Percentiles rank a stretch among this genome's conserved stretches.
phyloP scores from a whole-genome alignment of 768 basidiomycete species.

The Tulasnella sp. region DNA sequence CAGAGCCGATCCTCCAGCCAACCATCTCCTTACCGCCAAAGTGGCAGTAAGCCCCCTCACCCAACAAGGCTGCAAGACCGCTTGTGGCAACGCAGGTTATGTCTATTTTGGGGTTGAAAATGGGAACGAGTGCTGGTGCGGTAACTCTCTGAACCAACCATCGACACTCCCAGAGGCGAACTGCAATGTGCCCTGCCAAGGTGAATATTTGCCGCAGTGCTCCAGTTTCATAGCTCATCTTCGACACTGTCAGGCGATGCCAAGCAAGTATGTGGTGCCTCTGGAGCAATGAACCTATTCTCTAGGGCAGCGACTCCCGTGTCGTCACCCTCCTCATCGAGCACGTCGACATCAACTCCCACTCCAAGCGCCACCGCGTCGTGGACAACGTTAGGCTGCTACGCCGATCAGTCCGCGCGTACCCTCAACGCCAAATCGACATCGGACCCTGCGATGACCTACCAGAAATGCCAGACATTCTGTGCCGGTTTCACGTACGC shows the following conservation, averaged over 20 bases:
- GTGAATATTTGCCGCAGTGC: too few relatives aligned
- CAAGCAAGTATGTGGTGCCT: not conserved
- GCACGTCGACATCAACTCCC: not conserved
- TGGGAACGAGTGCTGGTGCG: conserved; percentile 8
- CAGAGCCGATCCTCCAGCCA: not conserved
- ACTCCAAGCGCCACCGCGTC: not conserved
- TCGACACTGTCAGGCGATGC: not conserved
- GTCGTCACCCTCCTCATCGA: not conserved
- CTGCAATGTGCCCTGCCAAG: not conserved
- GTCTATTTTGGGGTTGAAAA: not conserved
- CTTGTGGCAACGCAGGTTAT: not conserved
- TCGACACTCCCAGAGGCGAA: not conserved
- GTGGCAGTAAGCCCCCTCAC: not conserved
- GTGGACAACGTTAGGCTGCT: not conserved
- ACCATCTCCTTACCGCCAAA: not conserved
- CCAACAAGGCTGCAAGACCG: not conserved
- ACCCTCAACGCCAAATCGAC: conserved; percentile 1
- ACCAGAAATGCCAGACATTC: conserved; percentile 4
- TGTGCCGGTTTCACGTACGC: conserved; percentile 10
- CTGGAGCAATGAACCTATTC: not conserved
- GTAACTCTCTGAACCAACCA: not conserved
- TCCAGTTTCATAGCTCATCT: too few relatives aligned
- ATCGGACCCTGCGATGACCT: not conserved
- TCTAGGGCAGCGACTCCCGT: not conserved
- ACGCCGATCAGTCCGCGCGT: not conserved